Conservation (phyloP, 2,329 filamentous ascomycete genomes). For the Hawksworthiomyces lignivorus region DNA sequence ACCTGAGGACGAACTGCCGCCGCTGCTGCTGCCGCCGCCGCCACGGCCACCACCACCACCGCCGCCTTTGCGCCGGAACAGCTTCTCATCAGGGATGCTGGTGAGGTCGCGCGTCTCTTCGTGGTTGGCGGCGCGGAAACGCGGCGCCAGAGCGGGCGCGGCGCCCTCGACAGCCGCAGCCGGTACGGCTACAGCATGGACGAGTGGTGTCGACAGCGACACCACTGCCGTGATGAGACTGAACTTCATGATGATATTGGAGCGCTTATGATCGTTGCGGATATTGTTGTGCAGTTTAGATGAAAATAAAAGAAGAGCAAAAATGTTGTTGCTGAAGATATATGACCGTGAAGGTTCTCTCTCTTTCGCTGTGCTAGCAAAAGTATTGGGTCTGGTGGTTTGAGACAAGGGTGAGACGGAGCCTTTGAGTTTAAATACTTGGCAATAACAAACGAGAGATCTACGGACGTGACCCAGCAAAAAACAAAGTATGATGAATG, state of each 20-base stretch:
- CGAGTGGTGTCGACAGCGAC: slow-evolving; percentile 11
- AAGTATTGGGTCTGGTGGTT: no score
- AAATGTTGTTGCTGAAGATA: no score
- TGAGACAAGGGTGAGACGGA: no score
- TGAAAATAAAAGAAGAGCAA: background rate
- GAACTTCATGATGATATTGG: slow-evolving; percentile 16
- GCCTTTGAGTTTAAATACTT: no score
- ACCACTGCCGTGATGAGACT: slow-evolving; percentile 4
- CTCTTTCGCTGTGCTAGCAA: no score
- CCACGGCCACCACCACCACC: slow-evolving; percentile 32
- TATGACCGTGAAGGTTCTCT: no score
- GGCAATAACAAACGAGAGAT: no score
- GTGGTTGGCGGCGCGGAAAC: background rate
- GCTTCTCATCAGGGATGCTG: no score
- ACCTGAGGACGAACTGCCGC: slow-evolving; percentile 2
- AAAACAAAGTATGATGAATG: no score
- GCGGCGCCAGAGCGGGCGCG: background rate
- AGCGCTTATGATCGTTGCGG: no score
- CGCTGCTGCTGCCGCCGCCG: slow-evolving; percentile 1
- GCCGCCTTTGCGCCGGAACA: slow-evolving; percentile 55
- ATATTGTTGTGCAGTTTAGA: background rate
- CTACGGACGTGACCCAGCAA: no score
- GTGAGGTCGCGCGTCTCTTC: slow-evolving; percentile 5
- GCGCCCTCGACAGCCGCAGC: slow-evolving; percentile 1
- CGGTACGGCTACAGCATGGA: slow-evolving; percentile 18